Base-by-base conservation (phyloP, 108 stramenopile species). In the Phaeodactylum tricornutum region DNA sequence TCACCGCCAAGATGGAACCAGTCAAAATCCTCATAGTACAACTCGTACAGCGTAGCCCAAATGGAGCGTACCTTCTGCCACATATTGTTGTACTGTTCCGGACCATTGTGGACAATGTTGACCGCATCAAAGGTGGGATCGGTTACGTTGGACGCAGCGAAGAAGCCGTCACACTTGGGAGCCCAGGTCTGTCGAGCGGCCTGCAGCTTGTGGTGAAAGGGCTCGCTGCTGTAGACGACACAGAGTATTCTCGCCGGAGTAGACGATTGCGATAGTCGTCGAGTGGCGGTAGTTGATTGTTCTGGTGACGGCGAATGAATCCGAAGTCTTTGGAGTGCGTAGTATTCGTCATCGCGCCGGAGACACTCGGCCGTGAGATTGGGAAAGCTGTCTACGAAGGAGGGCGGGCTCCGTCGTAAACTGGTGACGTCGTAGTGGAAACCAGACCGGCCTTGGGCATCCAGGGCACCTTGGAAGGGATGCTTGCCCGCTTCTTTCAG, bases 151-250 rank as follows among this genome's bases (percentile, higher is more conserved):
- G n/a, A n/a, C n/a, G n/a, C n/a, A n/a, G n/a, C n/a, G n/a, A n/a
- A n/a, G n/a, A 51, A 82, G 83, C 14, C 81, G 50, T 87, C 84
- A 57, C 84, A 87, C 34, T 71, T n/a, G n/a, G n/a, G n/a, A n/a
- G n/a, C n/a, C n/a, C n/a, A n/a, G n/a, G n/a, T 54, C 12, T 57
- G 44, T 7, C 53, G 79, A n/a, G n/a, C n/a, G n/a, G n/a, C n/a
- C n/a, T n/a, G n/a, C n/a, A n/a, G n/a, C n/a, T n/a, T n/a, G n/a
- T 35, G 35, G 48, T 22, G 56, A 38, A 4, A 55, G 15, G 16
- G 54, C 54, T 15, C 3, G 21, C 11, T 20, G 15, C 37, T 52
- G 27, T 52, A 52, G 16, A 52, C 37, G 15, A 4, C 35, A 52
- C 51, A 52, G 15, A 52, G 37, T 15, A 52, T 52, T 21, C 37